Evolutionary conservation across 768 basidiomycete genomes (phyloP), one percentile per base, ranked within the genome.

Genomic region (Cantharellus anzutake): DNA sequence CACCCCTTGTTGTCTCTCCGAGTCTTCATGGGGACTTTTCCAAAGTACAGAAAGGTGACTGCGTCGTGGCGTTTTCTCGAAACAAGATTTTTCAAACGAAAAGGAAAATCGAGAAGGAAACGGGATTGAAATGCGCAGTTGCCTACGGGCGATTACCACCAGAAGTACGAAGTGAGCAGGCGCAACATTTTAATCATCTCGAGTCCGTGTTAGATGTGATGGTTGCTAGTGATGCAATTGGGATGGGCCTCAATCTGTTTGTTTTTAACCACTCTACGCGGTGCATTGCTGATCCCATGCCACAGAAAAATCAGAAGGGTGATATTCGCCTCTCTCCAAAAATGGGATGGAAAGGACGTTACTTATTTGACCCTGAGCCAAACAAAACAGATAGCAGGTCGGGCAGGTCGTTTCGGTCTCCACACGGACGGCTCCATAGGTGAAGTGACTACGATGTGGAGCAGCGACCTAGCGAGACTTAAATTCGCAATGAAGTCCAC

Each of bases 201-300:
- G 67, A 79, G 48, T 87, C 83, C n/a, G 83, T 80, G 1, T 87
- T 86, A 66, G 86, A 94, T 65, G 83, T 98, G 2, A 76, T 99
- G 48, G 80, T 98, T 16, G 94, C 89, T 1, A 92, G 87, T 65
- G 96, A 99, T 66, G 91, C 92, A 0, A 83, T 97, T 56, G 92
- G 96, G 2, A 93, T 99, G 91, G 96, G 96, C 0, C 76, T 99
- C 29, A 98, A 99, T 67, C 71, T 99, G 96, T 97, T 69, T 51
- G 86, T 73, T 3, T 20, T 5, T 20, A 37, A 20, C 57, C 39
- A 52, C 20, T 58, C 35, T 35, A 3, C 37, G 44, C 14, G 7
- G 55, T 59, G 20, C 51, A 48, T 38, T 38, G n/a, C 3, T 34
- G 41, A 35, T 40, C 52, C 60, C 39, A 29, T 37, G 7, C 3